phyloP scores from a whole-genome alignment of 495 filamentous ascomycete genomes.

The Neurospora sp. region DNA sequence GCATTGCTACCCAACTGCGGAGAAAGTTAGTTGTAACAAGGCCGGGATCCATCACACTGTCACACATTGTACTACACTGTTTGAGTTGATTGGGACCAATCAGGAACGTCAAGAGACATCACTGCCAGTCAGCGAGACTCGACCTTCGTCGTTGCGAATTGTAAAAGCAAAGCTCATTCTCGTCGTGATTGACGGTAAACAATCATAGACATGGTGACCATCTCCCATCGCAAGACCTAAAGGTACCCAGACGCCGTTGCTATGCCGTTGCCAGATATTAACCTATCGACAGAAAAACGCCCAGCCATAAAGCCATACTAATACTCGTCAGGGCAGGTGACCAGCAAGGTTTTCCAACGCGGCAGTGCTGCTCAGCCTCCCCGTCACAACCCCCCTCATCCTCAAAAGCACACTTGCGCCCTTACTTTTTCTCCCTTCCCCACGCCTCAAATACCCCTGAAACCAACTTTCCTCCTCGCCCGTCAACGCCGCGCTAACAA shows the following conservation, averaged over 20 bases:
- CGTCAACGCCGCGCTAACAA: slow-evolving; percentile 60
- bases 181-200: background rate
- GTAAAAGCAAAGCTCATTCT: background rate
- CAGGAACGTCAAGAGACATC: too few species aligned
- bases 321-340: background rate
- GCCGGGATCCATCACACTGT: too few species aligned
- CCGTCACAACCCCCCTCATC: slow-evolving; percentile 48
- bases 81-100: too few species aligned
- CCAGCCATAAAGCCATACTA: background rate
- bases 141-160: too few species aligned
- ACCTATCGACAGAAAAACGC: background rate
- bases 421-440: slow-evolving; percentile 49
- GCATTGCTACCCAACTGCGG: background rate
- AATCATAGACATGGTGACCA: background rate
- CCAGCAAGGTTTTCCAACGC: background rate
- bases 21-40: too few species aligned
- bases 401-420: slow-evolving; percentile 58
- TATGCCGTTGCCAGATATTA: background rate
- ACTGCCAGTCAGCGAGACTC: too few species aligned
- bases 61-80: too few species aligned
- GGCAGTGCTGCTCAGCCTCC: slow-evolving; percentile 1
- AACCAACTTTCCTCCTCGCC: slow-evolving; percentile 65
- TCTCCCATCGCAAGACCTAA: background rate
- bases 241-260: background rate
- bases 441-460: slow-evolving; percentile 49